Evolutionary conservation across 225 moss, liverwort and hornwort species (phyloP).

Genomic region (Bryum argenteum): DNA sequence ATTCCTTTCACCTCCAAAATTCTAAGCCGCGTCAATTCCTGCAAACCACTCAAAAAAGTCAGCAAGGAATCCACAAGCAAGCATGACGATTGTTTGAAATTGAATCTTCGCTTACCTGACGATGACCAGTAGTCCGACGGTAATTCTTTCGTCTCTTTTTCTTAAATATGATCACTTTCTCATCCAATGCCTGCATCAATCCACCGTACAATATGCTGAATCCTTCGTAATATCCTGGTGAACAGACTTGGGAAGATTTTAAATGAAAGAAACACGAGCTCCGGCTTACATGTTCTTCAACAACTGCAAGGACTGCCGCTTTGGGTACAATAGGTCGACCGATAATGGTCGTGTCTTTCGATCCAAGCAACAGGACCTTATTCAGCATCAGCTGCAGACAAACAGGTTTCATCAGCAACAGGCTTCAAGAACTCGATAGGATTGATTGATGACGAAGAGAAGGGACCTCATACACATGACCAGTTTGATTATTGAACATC

Average conservation of each 20-base stretch:
- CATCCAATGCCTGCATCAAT: conserved; percentile 71
- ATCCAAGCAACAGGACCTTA: conserved; percentile 77
- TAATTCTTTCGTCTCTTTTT: conserved; percentile 85
- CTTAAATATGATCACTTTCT: conserved; percentile 83
- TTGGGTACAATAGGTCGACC: conserved; percentile 69
- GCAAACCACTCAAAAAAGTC: not conserved
- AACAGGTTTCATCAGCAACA: conserved; percentile 1
- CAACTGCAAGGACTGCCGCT: conserved; percentile 67
- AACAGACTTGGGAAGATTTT: not conserved
- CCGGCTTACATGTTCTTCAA: conserved; percentile 76
- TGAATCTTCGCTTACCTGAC: conserved; percentile 57
- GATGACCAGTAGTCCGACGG: conserved; percentile 76
- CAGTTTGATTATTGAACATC: no score
- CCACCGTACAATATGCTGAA: not conserved
- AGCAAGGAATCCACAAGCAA: not conserved
- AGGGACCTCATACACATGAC: not conserved
- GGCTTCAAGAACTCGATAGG: not conserved
- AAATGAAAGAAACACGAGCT: not conserved
- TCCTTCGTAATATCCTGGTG: not conserved
- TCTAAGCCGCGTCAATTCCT: conserved; percentile 76
- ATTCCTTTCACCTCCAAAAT: conserved; percentile 78
- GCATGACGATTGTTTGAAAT: not conserved
- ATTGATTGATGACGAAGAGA: not conserved
- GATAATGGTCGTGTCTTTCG: conserved; percentile 64
- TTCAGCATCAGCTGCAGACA: conserved; percentile 70